Percentiles rank a stretch among this genome's conserved stretches.
Conservation (phyloP, 768 basidiomycete genomes). For the Sarcodon aspratus region DNA sequence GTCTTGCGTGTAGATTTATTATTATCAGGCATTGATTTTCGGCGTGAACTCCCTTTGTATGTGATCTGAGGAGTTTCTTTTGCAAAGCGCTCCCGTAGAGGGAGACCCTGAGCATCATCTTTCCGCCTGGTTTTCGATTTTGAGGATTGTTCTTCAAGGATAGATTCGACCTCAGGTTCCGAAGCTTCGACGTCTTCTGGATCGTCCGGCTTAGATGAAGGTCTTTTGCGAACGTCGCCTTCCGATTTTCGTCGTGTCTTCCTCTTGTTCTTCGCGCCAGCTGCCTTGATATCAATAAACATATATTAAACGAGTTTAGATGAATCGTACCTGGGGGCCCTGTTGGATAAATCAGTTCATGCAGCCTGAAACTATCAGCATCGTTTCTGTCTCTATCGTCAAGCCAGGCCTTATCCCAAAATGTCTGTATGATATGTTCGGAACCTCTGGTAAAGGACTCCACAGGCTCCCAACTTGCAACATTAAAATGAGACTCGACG, state of each 20-base stretch:
- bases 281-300: no score
- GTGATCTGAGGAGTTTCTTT: no score
- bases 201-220: neutral
- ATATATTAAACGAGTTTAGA: neutral
- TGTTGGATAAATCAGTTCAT: constrained; percentile 40
- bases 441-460: constrained; percentile 46
- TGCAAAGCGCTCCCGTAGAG: no score
- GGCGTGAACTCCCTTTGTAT: no score
- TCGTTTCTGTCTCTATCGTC: constrained; percentile 35
- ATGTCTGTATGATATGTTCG: constrained; percentile 32
- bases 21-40: no score
- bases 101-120: no score
- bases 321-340: constrained; percentile 46
- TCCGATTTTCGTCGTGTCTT: constrained; percentile 3
- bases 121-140: neutral
- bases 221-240: constrained; percentile 2
- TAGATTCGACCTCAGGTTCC: constrained; percentile 8
- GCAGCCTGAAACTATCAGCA: constrained; percentile 35
- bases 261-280: no score
- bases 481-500: neutral
- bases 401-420: constrained; percentile 24
- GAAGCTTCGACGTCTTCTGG: constrained; percentile 2
- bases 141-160: constrained; percentile 2
- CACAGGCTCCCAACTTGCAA: constrained; percentile 53
- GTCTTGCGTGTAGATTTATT: neutral